phyloP scores from a whole-genome alignment of 495 filamentous ascomycete species.

The Xanthoparmelia taractica region DNA sequence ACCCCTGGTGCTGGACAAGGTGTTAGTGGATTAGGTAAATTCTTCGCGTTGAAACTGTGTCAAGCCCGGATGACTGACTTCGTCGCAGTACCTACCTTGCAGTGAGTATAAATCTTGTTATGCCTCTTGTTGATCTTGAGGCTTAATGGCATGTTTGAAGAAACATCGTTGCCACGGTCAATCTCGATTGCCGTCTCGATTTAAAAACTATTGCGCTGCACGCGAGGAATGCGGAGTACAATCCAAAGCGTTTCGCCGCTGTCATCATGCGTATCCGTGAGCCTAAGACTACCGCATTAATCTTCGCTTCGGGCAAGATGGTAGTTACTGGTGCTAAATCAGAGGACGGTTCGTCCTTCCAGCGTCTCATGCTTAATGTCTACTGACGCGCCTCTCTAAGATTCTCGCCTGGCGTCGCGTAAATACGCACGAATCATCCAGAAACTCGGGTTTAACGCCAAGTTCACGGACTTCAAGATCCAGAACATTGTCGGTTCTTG shows the following conservation, averaged over 20 bases:
- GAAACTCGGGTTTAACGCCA: constrained; percentile 98
- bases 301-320: constrained; percentile 99
- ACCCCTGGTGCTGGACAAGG: constrained; percentile 74
- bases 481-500: constrained; percentile 90
- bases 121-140: constrained; percentile 44
- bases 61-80: background rate
- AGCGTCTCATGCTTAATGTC: background rate
- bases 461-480: constrained; percentile 99
- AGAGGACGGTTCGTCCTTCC: constrained; percentile 54
- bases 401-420: constrained; percentile 90
- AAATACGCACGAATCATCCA: constrained; percentile 99
- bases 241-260: constrained; percentile 97
- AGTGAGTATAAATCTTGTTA: constrained; percentile 70
- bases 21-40: constrained; percentile 65
- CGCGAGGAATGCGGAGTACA: constrained; percentile 98
- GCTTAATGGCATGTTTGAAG: constrained; percentile 66
- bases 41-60: background rate
- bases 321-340: constrained; percentile 98
- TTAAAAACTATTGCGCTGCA: constrained; percentile 98
- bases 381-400: background rate
- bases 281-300: constrained; percentile 94
- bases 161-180: constrained; percentile 99
- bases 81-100: constrained; percentile 71
- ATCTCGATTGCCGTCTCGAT: constrained; percentile 94
- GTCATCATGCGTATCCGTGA: constrained; percentile 99